Percentiles rank a stretch among this genome's conserved stretches.
Evolutionary conservation across 192 early-diverging fungal genomes (phyloP).

Genomic region (Podila epicladia): DNA sequence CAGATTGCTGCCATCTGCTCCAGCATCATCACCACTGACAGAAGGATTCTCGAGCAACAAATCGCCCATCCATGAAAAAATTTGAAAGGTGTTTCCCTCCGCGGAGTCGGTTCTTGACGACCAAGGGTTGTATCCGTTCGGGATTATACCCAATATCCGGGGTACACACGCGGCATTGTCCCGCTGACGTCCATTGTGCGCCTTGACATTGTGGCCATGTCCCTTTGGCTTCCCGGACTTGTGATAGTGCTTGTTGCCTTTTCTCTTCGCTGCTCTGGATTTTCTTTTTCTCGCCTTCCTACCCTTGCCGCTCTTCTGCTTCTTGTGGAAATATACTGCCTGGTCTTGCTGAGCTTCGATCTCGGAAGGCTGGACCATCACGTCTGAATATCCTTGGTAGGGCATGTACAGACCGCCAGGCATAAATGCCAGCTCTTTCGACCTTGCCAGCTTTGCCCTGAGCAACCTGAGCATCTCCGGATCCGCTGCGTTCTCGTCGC

Average conservation of each 20-base stretch:
- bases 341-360: not conserved
- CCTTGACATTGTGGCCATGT: not conserved
- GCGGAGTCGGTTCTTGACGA: slow-evolving; percentile 15
- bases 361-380: slow-evolving; percentile 11
- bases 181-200: not conserved
- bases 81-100: slow-evolving; percentile 17
- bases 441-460: slow-evolving; percentile 13
- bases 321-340: not conserved
- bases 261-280: not conserved
- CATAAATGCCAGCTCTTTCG: slow-evolving; percentile 41
- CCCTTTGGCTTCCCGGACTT: not conserved
- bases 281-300: slow-evolving; percentile 4
- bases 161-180: slow-evolving; percentile 16
- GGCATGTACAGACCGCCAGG: slow-evolving; percentile 40
- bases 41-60: slow-evolving; percentile 31
- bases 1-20: not conserved
- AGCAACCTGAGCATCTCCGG: slow-evolving; percentile 4
- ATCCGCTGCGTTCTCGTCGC: not conserved
- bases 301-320: not conserved
- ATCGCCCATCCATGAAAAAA: slow-evolving; percentile 33
- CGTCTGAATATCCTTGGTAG: slow-evolving; percentile 22
- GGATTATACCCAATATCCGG: slow-evolving; percentile 37
- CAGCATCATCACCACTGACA: not conserved
- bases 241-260: not conserved
- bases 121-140: slow-evolving; percentile 36